Evolutionary conservation across 116 monocot species (phyloP).

Genomic region (Papilionanthe hybrid): DNA sequence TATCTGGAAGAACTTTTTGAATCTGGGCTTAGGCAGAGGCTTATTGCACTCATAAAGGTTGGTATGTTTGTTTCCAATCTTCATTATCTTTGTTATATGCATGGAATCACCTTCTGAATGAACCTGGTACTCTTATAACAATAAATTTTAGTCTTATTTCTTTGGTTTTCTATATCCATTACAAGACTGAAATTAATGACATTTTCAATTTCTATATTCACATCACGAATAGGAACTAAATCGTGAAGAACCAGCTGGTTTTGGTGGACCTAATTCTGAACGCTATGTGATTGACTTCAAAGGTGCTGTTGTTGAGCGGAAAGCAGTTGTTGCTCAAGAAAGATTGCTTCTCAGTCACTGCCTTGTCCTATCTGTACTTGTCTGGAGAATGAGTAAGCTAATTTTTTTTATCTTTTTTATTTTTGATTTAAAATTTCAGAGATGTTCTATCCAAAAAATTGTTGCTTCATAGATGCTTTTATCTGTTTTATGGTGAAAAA

Average conservation of each 20-base stretch:
- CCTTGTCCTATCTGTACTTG: slow-evolving; percentile 77
- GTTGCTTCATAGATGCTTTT: background rate
- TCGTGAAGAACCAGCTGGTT: slow-evolving; percentile 81
- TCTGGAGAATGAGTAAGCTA: slow-evolving; percentile 60
- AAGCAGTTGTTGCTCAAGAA: slow-evolving; percentile 73
- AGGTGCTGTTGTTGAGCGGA: slow-evolving; percentile 70
- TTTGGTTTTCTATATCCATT: background rate
- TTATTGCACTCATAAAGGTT: slow-evolving; percentile 83
- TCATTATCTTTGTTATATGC: background rate
- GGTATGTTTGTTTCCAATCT: background rate
- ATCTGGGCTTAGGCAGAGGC: slow-evolving; percentile 60
- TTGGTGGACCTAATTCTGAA: slow-evolving; percentile 73
- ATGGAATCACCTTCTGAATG: background rate
- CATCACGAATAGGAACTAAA: slow-evolving; percentile 56
- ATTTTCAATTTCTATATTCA: slow-evolving; percentile 6
- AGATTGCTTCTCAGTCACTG: slow-evolving; percentile 83
- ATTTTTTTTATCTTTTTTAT: background rate
- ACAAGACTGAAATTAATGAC: background rate
- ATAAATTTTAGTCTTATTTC: background rate
- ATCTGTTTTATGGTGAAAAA: background rate
- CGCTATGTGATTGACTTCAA: slow-evolving; percentile 69
- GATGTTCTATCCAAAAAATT: background rate
- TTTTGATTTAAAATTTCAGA: background rate
- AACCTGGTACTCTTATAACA: background rate
- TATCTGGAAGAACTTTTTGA: slow-evolving; percentile 63